Evolutionary conservation across 2,329 filamentous ascomycete species (phyloP).

Genomic region (Alternaria sp.): DNA sequence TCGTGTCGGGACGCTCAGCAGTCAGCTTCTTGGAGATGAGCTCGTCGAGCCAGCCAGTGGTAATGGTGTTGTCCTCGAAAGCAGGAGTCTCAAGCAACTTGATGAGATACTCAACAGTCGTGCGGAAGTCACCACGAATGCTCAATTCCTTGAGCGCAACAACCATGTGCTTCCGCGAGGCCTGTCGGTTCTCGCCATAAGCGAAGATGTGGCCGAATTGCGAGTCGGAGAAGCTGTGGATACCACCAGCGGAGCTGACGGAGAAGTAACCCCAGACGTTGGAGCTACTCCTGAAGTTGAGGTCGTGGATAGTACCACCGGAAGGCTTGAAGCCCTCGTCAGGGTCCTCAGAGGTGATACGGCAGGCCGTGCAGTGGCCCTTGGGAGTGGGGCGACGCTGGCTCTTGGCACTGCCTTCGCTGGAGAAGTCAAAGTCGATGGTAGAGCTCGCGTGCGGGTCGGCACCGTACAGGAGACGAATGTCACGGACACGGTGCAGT

Average conservation of each 20-base stretch:
- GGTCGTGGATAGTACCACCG: constrained; percentile 96
- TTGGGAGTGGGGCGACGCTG: constrained; percentile 92
- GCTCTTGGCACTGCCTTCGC: constrained; percentile 78
- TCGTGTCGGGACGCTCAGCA: constrained; percentile 90
- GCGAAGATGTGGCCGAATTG: constrained; percentile 99
- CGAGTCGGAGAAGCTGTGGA: constrained; percentile 98
- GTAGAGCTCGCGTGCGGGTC: constrained; percentile 85
- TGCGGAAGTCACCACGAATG: constrained; percentile 99
- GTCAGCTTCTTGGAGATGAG: constrained; percentile 97
- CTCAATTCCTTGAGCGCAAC: constrained; percentile 97
- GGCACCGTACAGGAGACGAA: constrained; percentile 92
- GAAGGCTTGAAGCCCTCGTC: constrained; percentile 99
- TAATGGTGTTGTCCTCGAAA: constrained; percentile 99
- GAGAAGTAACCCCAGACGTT: constrained; percentile 99
- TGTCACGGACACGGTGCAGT: constrained; percentile 92
- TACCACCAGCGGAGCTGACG: constrained; percentile 92
- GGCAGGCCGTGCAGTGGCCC: constrained; percentile 96
- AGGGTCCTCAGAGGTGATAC: constrained; percentile 98
- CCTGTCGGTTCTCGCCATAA: constrained; percentile 95
- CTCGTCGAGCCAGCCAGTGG: constrained; percentile 98
- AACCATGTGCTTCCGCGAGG: constrained; percentile 98
- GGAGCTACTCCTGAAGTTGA: constrained; percentile 98
- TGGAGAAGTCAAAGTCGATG: constrained; percentile 97
- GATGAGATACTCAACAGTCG: constrained; percentile 97
- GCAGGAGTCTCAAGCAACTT: constrained; percentile 98